A percentile compares a stretch with the other conserved stretches of the same genome.
Evolutionary conservation across 768 basidiomycete genomes (phyloP).

Genomic region (Mycena rosella): DNA sequence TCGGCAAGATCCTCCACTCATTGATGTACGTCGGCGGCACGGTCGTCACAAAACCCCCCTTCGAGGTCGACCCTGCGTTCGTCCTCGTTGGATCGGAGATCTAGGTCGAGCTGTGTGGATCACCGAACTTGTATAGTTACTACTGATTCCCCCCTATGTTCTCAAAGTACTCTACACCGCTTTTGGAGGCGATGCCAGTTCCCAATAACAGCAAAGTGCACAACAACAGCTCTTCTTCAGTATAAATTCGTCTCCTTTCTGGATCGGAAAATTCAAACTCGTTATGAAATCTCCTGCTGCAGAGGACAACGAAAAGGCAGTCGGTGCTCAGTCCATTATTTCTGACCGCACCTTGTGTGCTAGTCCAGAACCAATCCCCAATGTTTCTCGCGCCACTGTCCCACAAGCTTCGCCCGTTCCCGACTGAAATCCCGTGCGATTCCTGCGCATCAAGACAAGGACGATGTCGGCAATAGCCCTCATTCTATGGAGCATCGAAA

Average conservation of each 20-base stretch:
- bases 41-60: constrained; percentile 85
- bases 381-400: background rate
- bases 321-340: constrained; percentile 1
- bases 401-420: background rate
- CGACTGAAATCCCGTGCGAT: no score
- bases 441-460: background rate
- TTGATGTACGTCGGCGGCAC: constrained; percentile 94
- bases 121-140: constrained; percentile 19
- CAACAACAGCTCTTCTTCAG: background rate
- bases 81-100: constrained; percentile 91
- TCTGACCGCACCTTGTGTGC: constrained; percentile 26
- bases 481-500: constrained; percentile 1
- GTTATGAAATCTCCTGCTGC: background rate
- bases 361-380: constrained; percentile 11
- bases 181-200: constrained; percentile 26
- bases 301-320: background rate
- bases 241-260: constrained; percentile 10
- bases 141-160: constrained; percentile 26
- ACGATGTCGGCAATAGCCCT: background rate
- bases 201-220: background rate
- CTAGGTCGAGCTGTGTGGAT: constrained; percentile 46
- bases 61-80: constrained; percentile 80
- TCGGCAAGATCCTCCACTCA: constrained; percentile 85
- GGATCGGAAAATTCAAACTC: background rate
- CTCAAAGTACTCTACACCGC: constrained; percentile 25